Conservation (phyloP, 352 stramenopile species). For the Phytopythium oedochilum region DNA sequence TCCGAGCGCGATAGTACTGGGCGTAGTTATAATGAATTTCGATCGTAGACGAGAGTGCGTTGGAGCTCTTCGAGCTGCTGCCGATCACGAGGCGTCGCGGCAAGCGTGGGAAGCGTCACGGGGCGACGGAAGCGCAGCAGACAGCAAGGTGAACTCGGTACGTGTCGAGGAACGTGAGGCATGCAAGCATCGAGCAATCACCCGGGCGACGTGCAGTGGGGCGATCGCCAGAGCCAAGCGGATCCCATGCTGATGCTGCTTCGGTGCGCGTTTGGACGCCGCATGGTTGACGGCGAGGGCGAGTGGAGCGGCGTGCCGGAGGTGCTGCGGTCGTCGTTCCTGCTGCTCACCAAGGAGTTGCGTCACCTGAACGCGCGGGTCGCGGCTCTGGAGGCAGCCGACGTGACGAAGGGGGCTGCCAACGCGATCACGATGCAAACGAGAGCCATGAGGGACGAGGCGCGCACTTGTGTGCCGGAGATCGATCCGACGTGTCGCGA, state of each 20-base stretch:
- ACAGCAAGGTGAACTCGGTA: neutral
- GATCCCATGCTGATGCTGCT: constrained; percentile 15
- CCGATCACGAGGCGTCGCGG: neutral
- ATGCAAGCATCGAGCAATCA: too few relatives aligned
- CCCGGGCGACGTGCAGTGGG: neutral
- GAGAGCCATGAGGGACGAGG: neutral
- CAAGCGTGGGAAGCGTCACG: neutral
- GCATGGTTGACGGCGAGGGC: constrained; percentile 22
- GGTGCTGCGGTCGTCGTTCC: constrained; percentile 50
- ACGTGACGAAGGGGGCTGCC: neutral
- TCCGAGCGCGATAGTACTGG: neutral
- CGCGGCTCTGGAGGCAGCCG: neutral
- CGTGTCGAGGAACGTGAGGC: too few relatives aligned
- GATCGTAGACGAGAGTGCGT: neutral
- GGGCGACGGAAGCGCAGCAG: neutral
- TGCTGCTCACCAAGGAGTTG: constrained; percentile 43
- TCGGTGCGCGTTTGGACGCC: constrained; percentile 28
- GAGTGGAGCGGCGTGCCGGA: constrained; percentile 43
- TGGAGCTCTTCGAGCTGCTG: neutral
- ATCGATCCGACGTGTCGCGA: neutral
- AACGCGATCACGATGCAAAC: neutral
- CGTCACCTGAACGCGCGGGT: constrained; percentile 13
- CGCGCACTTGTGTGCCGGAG: neutral
- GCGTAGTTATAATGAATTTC: neutral
- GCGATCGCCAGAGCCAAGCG: neutral